Conservation (phyloP, 768 basidiomycete genomes). For the Pleurotus ostreatus region DNA sequence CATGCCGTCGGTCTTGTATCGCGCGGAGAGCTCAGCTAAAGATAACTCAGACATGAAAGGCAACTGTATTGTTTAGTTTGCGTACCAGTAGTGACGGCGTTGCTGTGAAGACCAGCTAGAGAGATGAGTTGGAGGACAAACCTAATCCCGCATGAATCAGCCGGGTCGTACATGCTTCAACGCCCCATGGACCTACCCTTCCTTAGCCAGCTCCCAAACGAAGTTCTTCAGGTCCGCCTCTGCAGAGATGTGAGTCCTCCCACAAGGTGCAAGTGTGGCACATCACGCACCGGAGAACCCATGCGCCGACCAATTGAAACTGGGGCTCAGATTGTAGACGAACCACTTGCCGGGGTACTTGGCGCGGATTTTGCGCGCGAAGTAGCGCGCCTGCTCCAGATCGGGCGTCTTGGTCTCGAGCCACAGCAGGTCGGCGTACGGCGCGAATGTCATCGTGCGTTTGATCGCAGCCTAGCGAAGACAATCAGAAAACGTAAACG, state of each 20-base stretch:
- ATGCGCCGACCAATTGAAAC: constrained; percentile 88
- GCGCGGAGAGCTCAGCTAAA: constrained; percentile 71
- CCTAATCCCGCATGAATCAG: constrained; percentile 30
- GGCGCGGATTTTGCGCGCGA: constrained; percentile 72
- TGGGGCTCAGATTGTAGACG: constrained; percentile 91
- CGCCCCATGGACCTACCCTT: constrained; percentile 48
- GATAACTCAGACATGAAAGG: neutral
- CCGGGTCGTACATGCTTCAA: neutral
- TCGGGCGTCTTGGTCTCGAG: constrained; percentile 90
- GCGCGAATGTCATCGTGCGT: constrained; percentile 75
- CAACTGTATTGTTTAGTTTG: neutral
- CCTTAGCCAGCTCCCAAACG: constrained; percentile 86
- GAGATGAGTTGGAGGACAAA: constrained; percentile 90
- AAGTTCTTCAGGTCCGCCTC: constrained; percentile 80
- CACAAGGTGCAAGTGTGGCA: neutral
- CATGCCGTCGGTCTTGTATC: constrained; percentile 87
- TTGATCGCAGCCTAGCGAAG: constrained; percentile 64
- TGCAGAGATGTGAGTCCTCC: neutral
- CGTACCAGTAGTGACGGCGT: constrained; percentile 72
- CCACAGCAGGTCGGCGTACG: constrained; percentile 89
- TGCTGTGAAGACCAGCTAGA: constrained; percentile 85
- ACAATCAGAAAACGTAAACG: neutral
- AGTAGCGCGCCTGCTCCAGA: constrained; percentile 71
- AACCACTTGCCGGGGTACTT: constrained; percentile 80
- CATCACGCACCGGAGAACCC: constrained; percentile 62